Evolutionary conservation across 768 basidiomycete genomes (phyloP).

Genomic region (Auricularia sp.): DNA sequence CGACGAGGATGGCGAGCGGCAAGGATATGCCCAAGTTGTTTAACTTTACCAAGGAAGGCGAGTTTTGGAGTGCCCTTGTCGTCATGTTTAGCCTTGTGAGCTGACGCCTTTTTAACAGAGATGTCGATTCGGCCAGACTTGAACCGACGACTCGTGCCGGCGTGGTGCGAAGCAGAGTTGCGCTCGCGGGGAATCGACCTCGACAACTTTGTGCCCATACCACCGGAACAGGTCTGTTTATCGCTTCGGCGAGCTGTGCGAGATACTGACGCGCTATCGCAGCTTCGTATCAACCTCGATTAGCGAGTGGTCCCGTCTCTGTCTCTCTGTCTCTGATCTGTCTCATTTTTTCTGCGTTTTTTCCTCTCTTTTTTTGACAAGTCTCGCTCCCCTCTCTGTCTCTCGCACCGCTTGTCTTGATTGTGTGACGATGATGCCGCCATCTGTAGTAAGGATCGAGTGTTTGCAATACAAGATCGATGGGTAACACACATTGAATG

Average conservation of each 20-base stretch:
- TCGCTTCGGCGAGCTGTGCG: not conserved
- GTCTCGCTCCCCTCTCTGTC: slow-evolving; percentile 10
- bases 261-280: not conserved
- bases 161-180: slow-evolving; percentile 83
- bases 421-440: slow-evolving; percentile 5
- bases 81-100: not conserved
- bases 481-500: not conserved
- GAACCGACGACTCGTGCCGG: slow-evolving; percentile 83
- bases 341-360: slow-evolving; percentile 4
- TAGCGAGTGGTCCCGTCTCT: slow-evolving; percentile 1
- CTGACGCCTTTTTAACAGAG: slow-evolving; percentile 40
- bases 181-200: slow-evolving; percentile 76
- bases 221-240: slow-evolving; percentile 73
- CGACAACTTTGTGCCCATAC: slow-evolving; percentile 93
- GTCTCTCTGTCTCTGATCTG: slow-evolving; percentile 10
- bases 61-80: slow-evolving; percentile 22
- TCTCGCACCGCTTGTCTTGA: slow-evolving; percentile 5
- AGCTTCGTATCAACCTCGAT: slow-evolving; percentile 1
- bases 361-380: slow-evolving; percentile 6
- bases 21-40: slow-evolving; percentile 92
- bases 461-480: slow-evolving; percentile 4
- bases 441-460: slow-evolving; percentile 1
- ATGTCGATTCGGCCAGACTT: slow-evolving; percentile 93
- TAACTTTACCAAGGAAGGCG: slow-evolving; percentile 93
- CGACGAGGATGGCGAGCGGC: slow-evolving; percentile 92